Evolutionary conservation across 192 early-diverging fungal genomes (phyloP).

Genomic region (Dissophora ornata): DNA sequence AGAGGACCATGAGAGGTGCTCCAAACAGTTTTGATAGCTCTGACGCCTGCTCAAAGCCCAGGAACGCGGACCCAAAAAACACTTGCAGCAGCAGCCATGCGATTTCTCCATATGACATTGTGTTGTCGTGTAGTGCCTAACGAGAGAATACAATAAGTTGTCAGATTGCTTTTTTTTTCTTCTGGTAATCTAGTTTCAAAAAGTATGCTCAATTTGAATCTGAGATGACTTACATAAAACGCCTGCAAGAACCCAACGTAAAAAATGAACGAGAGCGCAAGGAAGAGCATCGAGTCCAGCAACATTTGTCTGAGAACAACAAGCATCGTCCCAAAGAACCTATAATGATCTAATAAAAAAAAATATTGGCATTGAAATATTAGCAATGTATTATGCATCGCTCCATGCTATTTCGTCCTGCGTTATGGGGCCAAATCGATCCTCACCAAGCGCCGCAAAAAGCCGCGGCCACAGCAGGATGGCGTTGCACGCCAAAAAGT

Average conservation of each 20-base stretch:
- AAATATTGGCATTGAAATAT: too few relatives aligned
- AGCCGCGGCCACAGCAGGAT: slow-evolving; percentile 58
- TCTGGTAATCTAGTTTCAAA: too few relatives aligned
- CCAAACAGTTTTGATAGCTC: slow-evolving; percentile 53
- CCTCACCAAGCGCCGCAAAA: slow-evolving; percentile 54
- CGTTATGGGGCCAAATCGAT: too few relatives aligned
- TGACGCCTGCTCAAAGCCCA: slow-evolving; percentile 53
- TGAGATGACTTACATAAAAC: slow-evolving; percentile 47
- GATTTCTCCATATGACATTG: slow-evolving; percentile 48
- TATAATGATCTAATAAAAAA: slow-evolving; percentile 42
- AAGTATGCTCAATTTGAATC: too few relatives aligned
- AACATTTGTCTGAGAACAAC: slow-evolving; percentile 58
- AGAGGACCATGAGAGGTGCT: slow-evolving; percentile 54
- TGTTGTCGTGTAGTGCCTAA: slow-evolving; percentile 48
- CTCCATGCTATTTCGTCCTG: too few relatives aligned
- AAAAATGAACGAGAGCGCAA: slow-evolving; percentile 53
- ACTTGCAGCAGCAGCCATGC: slow-evolving; percentile 55
- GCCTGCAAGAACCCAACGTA: slow-evolving; percentile 57
- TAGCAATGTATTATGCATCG: too few relatives aligned
- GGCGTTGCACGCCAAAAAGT: slow-evolving; percentile 54
- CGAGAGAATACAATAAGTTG: neutral
- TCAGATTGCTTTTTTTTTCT: too few relatives aligned
- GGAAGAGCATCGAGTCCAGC: slow-evolving; percentile 53
- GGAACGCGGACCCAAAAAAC: slow-evolving; percentile 53
- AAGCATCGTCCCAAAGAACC: slow-evolving; percentile 58